Evolutionary conservation across 2,329 filamentous ascomycete species (phyloP), one percentile per base, ranked within the genome.

Genomic region (Neonectria faginata): DNA sequence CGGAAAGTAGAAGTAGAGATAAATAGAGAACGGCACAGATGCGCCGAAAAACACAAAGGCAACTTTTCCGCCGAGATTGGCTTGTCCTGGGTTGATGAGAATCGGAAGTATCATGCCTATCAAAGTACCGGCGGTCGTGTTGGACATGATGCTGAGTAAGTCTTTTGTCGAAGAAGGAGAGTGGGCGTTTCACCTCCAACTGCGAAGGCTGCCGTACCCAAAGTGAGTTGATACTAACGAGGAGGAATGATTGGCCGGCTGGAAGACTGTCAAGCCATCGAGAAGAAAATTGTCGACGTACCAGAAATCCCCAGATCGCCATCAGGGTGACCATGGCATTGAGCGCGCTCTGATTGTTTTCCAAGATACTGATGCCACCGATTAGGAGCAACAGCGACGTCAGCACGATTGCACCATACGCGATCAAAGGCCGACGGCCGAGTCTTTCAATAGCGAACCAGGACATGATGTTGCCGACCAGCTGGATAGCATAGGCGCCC

Each of bases 381-480:
- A 76, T 73, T 39, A 75, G 51, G 5, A 75, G 66, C 16, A 76
- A 66, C 3, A 68, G 63, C 9, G 63, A 57, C 14, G 70, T 73
- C 67, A 75, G 70, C 11, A 64, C 55, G 22, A 69, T 67, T 6
- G 67, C 67, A 12, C 74, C 73, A 9, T 69, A 65, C 2, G 74
- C 65, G 18, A 76, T 70, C 61, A 76, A 63, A 7, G 70, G 69
- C 0, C 73, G 71, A 16, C 74, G 68, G 18, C 74, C 74, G 16
- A 74, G 60, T 22, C 69, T 62, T 36, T 75, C 74, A 36, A 76
- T 68, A 6, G 74, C 64, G 10, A 67, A 66, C 73, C 73, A 76
- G 3, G 74, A 75, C 20, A 65, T 57, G 22, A 75, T 69, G 64
- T 76, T 75, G 12, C 74, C 69, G 14, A 71, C 60, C 14, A 76